phyloP scores from a whole-genome alignment of 306 rosid species.

The Albizia julibrissin region DNA sequence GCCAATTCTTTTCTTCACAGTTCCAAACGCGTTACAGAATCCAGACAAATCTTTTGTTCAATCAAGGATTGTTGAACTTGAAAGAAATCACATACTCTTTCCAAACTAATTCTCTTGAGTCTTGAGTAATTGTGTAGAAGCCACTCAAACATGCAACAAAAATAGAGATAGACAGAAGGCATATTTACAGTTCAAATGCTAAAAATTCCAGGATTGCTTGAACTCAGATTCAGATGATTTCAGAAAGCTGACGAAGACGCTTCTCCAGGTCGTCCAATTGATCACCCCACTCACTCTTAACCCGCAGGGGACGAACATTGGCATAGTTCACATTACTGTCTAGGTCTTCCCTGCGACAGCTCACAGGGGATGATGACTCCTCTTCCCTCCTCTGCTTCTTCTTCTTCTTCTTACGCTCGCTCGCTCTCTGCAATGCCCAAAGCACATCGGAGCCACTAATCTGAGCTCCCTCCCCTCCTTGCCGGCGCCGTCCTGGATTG shows the following conservation, averaged over 20 bases:
- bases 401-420: constrained; percentile 38
- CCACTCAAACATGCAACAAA: neutral
- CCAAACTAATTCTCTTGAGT: neutral
- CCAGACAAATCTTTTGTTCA: neutral
- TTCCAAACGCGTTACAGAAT: neutral
- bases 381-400: constrained; percentile 23
- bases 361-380: constrained; percentile 34
- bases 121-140: neutral
- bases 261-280: constrained; percentile 60
- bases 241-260: constrained; percentile 56
- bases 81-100: neutral
- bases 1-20: neutral
- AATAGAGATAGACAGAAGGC: neutral
- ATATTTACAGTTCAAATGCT: neutral
- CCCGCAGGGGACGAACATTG: constrained; percentile 47
- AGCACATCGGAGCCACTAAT: constrained; percentile 73
- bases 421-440: constrained; percentile 66
- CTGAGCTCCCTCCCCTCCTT: constrained; percentile 30
- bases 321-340: constrained; percentile 29
- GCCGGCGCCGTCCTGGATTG: constrained; percentile 13
- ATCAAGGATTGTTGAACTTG: neutral
- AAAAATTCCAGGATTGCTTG: neutral
- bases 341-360: constrained; percentile 29
- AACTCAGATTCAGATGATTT: constrained; percentile 28
- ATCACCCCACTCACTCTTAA: constrained; percentile 53